Evolutionary conservation across 2,329 filamentous ascomycete genomes (phyloP).

Genomic region (Penicillium digitatum): DNA sequence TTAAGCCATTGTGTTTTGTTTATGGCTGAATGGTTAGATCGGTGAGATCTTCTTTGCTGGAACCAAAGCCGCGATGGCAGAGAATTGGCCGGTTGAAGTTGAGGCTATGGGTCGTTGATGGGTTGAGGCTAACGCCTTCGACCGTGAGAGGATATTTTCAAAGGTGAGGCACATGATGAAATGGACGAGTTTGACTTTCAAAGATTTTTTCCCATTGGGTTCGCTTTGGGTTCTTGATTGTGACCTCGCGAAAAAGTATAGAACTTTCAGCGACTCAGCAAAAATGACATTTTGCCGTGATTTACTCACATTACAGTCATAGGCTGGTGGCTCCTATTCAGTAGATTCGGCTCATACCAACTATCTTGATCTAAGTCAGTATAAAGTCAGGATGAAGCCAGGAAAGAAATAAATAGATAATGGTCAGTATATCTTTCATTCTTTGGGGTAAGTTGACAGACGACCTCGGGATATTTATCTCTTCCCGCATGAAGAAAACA

Average conservation of each 20-base stretch:
- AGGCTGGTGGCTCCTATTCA: background rate
- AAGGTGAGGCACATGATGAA: constrained; percentile 12
- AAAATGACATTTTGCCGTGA: constrained; percentile 7
- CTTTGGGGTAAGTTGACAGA: background rate
- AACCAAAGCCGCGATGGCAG: constrained; percentile 28
- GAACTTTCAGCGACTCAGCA: background rate
- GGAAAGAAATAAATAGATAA: no score
- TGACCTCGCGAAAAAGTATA: background rate
- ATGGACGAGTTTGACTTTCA: background rate
- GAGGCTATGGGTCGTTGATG: constrained; percentile 19
- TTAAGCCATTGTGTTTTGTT: constrained; percentile 15
- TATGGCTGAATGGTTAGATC: constrained; percentile 16
- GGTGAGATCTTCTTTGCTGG: constrained; percentile 26
- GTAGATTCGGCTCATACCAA: background rate
- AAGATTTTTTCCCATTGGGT: background rate
- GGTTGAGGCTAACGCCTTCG: constrained; percentile 19
- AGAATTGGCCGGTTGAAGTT: constrained; percentile 19
- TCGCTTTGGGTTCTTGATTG: background rate
- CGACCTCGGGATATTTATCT: background rate
- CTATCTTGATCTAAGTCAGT: background rate
- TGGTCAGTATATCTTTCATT: background rate
- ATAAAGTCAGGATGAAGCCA: background rate
- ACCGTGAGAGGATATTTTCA: constrained; percentile 16
- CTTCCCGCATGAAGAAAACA: background rate
- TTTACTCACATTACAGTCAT: constrained; percentile 1